These are phyloP conservation scores for Sporobolomyces phaffii DNA, from an alignment of 768 basidiomycete species.

Conservation along the genomic window DNA sequence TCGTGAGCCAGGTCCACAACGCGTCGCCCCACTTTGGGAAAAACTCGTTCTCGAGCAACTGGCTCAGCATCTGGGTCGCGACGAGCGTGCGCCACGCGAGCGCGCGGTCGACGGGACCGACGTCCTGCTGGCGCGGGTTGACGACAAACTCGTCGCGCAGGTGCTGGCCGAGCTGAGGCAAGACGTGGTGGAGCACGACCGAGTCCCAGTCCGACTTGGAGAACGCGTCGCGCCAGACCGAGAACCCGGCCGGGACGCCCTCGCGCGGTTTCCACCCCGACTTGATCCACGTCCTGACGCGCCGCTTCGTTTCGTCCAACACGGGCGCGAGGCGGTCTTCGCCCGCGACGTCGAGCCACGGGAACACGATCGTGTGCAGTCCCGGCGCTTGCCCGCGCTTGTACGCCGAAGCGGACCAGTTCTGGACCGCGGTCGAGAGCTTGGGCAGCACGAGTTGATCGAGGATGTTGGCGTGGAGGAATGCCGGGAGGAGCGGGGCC, in stretches of 20 bases:
- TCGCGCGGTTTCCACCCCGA: conserved; percentile 63
- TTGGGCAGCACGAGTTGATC: conserved; percentile 95
- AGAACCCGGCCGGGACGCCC: conserved; percentile 66
- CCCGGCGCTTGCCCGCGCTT: conserved; percentile 50
- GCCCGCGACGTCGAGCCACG: conserved; percentile 88
- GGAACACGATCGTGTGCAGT: conserved; percentile 78
- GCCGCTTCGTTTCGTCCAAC: conserved; percentile 78
- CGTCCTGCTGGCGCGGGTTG: conserved; percentile 84
- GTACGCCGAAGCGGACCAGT: conserved; percentile 61
- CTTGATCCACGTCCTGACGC: conserved; percentile 71
- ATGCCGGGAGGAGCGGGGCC: conserved; percentile 77
- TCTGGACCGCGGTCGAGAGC: conserved; percentile 70
- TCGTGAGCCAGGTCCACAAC: conserved; percentile 85
- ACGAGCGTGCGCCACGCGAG: conserved; percentile 71
- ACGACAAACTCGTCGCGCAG: conserved; percentile 79
- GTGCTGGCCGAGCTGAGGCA: conserved; percentile 78
- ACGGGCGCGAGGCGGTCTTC: conserved; percentile 67
- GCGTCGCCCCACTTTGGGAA: conserved; percentile 96
- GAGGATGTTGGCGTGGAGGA: conserved; percentile 88
- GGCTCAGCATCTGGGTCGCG: conserved; percentile 67
- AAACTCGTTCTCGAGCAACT: conserved; percentile 82
- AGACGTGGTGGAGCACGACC: conserved; percentile 78
- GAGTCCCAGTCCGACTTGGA: conserved; percentile 78
- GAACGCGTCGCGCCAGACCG: conserved; percentile 80
- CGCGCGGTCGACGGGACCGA: conserved; percentile 70